phyloP scores from a whole-genome alignment of 1,284 basidiomycete species.

The Ganoderma resinaceum region DNA sequence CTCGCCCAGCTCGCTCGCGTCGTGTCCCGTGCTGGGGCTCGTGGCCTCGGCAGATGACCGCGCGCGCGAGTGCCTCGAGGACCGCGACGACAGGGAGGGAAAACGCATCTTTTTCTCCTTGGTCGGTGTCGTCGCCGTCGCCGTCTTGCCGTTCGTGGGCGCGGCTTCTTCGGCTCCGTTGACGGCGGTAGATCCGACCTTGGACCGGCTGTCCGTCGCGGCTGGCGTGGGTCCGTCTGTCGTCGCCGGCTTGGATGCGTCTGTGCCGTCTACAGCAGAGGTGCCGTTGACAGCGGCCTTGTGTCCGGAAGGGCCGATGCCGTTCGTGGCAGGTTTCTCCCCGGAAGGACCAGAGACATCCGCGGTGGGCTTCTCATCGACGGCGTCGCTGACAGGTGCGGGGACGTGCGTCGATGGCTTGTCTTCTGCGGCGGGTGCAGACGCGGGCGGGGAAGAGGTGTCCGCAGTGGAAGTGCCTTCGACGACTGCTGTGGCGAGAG shows the following conservation, averaged over 20 bases:
- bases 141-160: slow-evolving; percentile 19
- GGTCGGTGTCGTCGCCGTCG: slow-evolving; percentile 21
- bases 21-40: neutral
- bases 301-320: slow-evolving; percentile 21
- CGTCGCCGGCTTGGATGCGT: slow-evolving; percentile 10
- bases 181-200: slow-evolving; percentile 3
- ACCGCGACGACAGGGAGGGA: slow-evolving; percentile 38
- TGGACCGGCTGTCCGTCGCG: slow-evolving; percentile 9
- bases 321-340: slow-evolving; percentile 27
- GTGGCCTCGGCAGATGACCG: slow-evolving; percentile 28
- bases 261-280: slow-evolving; percentile 4
- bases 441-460: neutral
- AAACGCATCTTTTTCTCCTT: slow-evolving; percentile 41
- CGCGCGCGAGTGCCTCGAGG: slow-evolving; percentile 34
- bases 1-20: slow-evolving; percentile 34
- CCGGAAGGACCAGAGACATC: slow-evolving; percentile 27
- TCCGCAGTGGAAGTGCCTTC: slow-evolving; percentile 22
- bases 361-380: slow-evolving; percentile 20
- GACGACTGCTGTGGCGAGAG: slow-evolving; percentile 25
- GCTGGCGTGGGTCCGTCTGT: slow-evolving; percentile 12
- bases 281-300: slow-evolving; percentile 28
- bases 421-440: slow-evolving; percentile 6
- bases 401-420: slow-evolving; percentile 31
- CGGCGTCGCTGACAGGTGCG: slow-evolving; percentile 16
- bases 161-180: slow-evolving; percentile 28